Percentiles rank a stretch among this genome's conserved stretches.
phyloP scores from a whole-genome alignment of 106 monocot genomes.

The Agapanthus africanus region DNA sequence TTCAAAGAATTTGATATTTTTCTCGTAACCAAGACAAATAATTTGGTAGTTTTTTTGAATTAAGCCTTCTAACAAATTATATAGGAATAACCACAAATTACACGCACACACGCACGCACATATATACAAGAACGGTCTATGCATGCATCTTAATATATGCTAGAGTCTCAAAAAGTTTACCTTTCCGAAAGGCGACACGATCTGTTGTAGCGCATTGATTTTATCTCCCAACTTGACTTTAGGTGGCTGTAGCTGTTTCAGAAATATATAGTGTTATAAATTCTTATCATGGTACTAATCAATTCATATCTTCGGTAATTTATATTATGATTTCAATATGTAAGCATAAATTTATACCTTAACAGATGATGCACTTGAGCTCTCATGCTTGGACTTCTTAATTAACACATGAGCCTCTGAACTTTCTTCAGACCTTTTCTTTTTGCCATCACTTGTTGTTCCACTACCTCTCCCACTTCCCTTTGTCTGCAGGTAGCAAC shows the following conservation, averaged over 20 bases:
- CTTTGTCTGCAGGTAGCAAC: slow-evolving; percentile 26
- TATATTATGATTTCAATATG: no score
- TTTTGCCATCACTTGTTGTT: slow-evolving; percentile 42
- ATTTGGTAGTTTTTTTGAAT: no score
- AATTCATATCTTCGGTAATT: no score
- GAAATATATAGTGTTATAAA: neutral
- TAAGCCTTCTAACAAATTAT: no score
- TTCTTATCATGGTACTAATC: no score
- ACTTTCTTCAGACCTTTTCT: slow-evolving; percentile 47
- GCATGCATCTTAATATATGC: neutral
- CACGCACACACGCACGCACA: no score
- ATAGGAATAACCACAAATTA: no score
- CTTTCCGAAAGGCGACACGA: slow-evolving; percentile 98
- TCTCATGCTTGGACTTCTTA: slow-evolving; percentile 47
- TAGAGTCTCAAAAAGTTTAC: slow-evolving; percentile 17
- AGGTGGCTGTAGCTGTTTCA: slow-evolving; percentile 54
- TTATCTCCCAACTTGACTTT: slow-evolving; percentile 79
- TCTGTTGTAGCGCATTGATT: slow-evolving; percentile 81
- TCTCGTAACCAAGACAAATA: no score
- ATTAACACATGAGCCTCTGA: slow-evolving; percentile 22
- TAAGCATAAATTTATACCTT: slow-evolving; percentile 44
- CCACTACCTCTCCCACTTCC: slow-evolving; percentile 31
- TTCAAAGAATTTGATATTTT: no score
- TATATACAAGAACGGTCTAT: no score
- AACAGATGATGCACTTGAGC: slow-evolving; percentile 12